Evolutionary conservation across 2,329 filamentous ascomycete species (phyloP).

Genomic region (Drechslerella stenobrocha): DNA sequence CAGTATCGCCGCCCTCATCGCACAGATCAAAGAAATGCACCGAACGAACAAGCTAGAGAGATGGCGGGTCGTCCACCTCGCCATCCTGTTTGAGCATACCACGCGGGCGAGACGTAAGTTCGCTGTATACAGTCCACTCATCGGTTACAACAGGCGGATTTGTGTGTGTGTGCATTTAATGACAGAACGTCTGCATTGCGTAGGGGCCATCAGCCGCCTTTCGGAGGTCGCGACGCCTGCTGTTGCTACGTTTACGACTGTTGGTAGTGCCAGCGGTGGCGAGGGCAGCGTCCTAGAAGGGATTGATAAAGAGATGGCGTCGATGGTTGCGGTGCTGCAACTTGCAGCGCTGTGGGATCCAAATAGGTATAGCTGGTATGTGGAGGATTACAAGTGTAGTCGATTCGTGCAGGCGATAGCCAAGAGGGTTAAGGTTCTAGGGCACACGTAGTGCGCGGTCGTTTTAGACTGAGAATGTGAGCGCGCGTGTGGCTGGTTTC

Average conservation of each 20-base stretch:
- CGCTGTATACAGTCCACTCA: background rate
- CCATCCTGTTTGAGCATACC: slow-evolving; percentile 10
- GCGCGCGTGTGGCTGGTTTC: background rate
- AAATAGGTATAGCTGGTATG: slow-evolving; percentile 17
- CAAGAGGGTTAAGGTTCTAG: slow-evolving; percentile 4
- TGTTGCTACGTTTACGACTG: no score
- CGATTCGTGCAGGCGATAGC: slow-evolving; percentile 19
- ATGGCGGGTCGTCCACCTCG: background rate
- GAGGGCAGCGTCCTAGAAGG: no score
- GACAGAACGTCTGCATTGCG: no score
- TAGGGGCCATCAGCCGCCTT: no score
- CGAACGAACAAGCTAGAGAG: background rate
- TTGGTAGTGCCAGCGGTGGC: background rate
- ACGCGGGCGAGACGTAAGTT: slow-evolving; percentile 13
- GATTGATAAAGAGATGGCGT: slow-evolving; percentile 2
- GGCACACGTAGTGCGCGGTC: background rate
- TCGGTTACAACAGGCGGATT: no score
- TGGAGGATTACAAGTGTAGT: slow-evolving; percentile 2
- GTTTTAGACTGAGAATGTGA: background rate
- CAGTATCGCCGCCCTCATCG: slow-evolving; percentile 3
- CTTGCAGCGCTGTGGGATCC: slow-evolving; percentile 23
- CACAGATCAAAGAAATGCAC: background rate
- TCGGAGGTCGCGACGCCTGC: no score
- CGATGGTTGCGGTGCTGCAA: slow-evolving; percentile 18
- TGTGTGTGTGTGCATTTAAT: no score